Evolutionary conservation across 495 filamentous ascomycete species (phyloP).

Genomic region (Tricharina praecox): DNA sequence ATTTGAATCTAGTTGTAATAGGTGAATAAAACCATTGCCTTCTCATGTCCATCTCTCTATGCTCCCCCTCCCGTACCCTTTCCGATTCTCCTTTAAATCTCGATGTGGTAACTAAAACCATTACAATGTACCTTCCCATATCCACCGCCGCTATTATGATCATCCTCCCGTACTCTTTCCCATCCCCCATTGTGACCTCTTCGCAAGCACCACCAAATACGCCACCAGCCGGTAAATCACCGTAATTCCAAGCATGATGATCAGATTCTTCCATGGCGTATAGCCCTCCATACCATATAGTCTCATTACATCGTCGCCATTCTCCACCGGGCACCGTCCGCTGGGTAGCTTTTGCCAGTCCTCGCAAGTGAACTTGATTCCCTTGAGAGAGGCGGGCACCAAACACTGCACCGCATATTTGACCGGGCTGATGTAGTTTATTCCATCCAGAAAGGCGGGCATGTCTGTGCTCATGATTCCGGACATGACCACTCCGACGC

Average conservation of each 20-base stretch:
- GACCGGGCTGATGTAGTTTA: constrained; percentile 53
- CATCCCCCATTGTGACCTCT: constrained; percentile 18
- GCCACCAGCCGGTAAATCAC: constrained; percentile 49
- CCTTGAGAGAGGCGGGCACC: constrained; percentile 40
- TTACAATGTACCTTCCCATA: no score
- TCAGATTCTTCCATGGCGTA: constrained; percentile 36
- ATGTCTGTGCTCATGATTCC: constrained; percentile 52
- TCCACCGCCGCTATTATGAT: no score
- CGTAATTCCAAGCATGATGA: constrained; percentile 41
- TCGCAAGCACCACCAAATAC: constrained; percentile 41
- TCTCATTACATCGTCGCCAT: constrained; percentile 44
- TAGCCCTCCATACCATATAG: constrained; percentile 46
- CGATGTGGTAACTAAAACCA: no score
- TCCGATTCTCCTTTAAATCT: no score
- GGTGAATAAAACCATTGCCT: no score
- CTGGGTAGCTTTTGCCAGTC: constrained; percentile 36
- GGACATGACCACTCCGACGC: constrained; percentile 47
- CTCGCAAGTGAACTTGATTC: constrained; percentile 43
- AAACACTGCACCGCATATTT: constrained; percentile 50
- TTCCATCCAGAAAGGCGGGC: constrained; percentile 43
- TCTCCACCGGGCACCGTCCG: constrained; percentile 43
- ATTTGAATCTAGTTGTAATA: no score
- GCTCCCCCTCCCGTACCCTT: no score
- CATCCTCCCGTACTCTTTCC: neutral
- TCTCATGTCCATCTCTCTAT: no score